Conservation (phyloP, 2,329 filamentous ascomycete genomes). For the Trichoderma aggressivum region DNA sequence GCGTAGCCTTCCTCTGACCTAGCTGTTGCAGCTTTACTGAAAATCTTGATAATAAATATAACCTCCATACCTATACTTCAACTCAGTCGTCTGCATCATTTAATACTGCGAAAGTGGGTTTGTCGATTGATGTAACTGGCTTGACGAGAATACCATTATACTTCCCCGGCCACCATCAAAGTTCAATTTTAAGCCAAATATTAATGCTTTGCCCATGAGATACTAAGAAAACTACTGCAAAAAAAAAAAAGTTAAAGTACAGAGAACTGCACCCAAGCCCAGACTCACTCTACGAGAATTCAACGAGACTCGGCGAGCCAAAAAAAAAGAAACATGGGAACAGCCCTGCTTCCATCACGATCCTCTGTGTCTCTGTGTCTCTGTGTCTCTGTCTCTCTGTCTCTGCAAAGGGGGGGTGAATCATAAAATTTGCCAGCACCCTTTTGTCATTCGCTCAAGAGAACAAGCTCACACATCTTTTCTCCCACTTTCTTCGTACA, state of each 20-base stretch:
- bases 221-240: conserved; percentile 18
- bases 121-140: too few relatives aligned
- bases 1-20: too few relatives aligned
- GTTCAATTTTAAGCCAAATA: too few relatives aligned
- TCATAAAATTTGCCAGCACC: background rate
- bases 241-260: conserved; percentile 9
- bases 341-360: conserved; percentile 3
- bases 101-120: too few relatives aligned
- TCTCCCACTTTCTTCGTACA: conserved; percentile 4
- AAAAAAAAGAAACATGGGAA: background rate
- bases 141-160: too few relatives aligned
- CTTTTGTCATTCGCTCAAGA: background rate
- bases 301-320: background rate
- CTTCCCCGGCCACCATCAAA: too few relatives aligned
- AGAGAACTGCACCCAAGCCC: background rate
- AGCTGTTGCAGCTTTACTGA: too few relatives aligned
- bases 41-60: too few relatives aligned
- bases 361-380: background rate
- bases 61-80: too few relatives aligned
- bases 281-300: background rate
- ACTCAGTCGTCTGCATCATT: too few relatives aligned
- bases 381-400: background rate
- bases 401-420: background rate
- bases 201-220: too few relatives aligned
- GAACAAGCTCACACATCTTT: background rate